Conservation (phyloP, 1,139 yeast genomes). For the Geotrichum aggregatum region DNA sequence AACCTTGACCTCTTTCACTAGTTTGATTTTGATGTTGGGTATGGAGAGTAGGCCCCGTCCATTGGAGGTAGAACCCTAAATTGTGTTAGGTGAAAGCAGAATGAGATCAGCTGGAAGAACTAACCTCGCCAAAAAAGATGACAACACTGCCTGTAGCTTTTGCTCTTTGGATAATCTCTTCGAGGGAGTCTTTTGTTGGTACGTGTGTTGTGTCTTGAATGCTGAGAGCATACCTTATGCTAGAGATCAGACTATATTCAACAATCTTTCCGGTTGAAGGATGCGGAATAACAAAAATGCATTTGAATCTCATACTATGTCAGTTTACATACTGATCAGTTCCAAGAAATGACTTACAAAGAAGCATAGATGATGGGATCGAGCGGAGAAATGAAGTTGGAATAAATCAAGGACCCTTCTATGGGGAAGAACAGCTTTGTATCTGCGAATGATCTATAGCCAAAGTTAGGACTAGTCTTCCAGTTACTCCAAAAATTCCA, state of each 20-base stretch:
- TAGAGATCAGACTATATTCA: slow-evolving; percentile 15
- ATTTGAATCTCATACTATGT: slow-evolving; percentile 23
- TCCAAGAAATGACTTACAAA: slow-evolving; percentile 20
- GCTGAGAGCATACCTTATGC: slow-evolving; percentile 19
- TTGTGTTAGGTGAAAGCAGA: slow-evolving; percentile 18
- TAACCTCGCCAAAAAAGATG: slow-evolving; percentile 18
- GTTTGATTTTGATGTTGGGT: slow-evolving; percentile 2
- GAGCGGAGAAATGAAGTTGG: slow-evolving; percentile 41
- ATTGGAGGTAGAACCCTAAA: slow-evolving; percentile 43
- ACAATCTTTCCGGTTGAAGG: slow-evolving; percentile 17
- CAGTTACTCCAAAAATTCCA: background rate
- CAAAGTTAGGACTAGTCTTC: slow-evolving; percentile 1
- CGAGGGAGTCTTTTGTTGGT: slow-evolving; percentile 13
- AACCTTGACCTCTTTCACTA: slow-evolving; percentile 6
- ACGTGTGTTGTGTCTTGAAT: slow-evolving; percentile 15
- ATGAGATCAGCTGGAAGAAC: background rate
- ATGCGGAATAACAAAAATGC: slow-evolving; percentile 35
- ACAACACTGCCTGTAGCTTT: slow-evolving; percentile 11
- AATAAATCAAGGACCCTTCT: slow-evolving; percentile 39
- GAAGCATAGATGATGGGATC: slow-evolving; percentile 38
- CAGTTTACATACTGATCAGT: slow-evolving; percentile 3
- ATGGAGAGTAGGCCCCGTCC: slow-evolving; percentile 41
- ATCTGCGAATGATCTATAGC: slow-evolving; percentile 8
- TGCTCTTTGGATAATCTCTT: slow-evolving; percentile 10
- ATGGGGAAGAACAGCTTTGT: slow-evolving; percentile 21